A percentile compares a stretch with the other conserved stretches of the same genome.
Evolutionary conservation across 495 filamentous ascomycete species (phyloP).

Genomic region (Aspergillus homomorphus): DNA sequence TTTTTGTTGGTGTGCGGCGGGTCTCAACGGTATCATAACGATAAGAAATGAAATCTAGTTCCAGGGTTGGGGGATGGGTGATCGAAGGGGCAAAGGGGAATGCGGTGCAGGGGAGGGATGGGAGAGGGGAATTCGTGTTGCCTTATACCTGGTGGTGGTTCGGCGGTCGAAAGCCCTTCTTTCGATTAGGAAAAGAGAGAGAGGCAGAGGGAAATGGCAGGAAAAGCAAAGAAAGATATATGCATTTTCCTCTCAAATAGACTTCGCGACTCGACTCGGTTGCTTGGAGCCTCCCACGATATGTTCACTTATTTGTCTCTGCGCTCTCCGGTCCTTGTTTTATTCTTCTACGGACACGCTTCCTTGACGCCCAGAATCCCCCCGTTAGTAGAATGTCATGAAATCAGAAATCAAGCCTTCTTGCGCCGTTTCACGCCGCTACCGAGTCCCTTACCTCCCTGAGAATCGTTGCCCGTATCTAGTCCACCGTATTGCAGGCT

Average conservation of each 20-base stretch:
- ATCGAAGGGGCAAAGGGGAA: no score
- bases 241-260: neutral
- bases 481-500: slow-evolving; percentile 11
- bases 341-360: neutral
- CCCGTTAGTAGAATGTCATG: slow-evolving; percentile 3
- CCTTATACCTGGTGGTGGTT: no score
- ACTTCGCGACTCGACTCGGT: neutral
- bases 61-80: no score
- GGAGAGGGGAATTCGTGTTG: neutral
- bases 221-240: neutral
- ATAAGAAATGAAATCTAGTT: no score
- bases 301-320: neutral
- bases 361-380: neutral
- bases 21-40: no score
- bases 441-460: slow-evolving; percentile 21
- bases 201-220: neutral
- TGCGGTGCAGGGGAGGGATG: neutral
- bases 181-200: neutral
- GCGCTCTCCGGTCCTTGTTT: neutral
- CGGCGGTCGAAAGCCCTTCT: no score
- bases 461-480: slow-evolving; percentile 14
- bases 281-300: neutral
- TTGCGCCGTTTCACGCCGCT: slow-evolving; percentile 38
- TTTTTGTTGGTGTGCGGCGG: no score
- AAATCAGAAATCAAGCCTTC: slow-evolving; percentile 29